Evolutionary conservation across 106 monocot genomes (phyloP).

Genomic region (Dendrobium officinale): DNA sequence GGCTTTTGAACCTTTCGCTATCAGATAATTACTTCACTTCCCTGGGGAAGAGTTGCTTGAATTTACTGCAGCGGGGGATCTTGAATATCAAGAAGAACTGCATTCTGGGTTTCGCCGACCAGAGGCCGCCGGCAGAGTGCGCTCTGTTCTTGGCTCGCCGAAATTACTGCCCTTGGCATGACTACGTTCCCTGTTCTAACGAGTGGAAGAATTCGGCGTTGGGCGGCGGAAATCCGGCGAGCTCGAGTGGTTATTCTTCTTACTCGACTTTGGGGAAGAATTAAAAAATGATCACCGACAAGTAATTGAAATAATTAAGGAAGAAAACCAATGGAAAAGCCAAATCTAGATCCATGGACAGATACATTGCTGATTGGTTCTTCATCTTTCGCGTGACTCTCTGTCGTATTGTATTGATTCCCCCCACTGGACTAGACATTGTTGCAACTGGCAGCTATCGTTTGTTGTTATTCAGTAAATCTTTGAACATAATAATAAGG

Average conservation of each 20-base stretch:
- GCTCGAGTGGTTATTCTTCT: too few species aligned
- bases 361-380: not conserved
- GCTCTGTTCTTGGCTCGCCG: slow-evolving; percentile 4
- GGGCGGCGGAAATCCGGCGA: not conserved
- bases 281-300: not conserved
- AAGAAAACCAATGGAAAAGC: not conserved
- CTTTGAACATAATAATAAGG: not conserved
- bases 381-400: not conserved
- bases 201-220: not conserved
- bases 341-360: not conserved
- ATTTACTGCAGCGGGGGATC: slow-evolving; percentile 15
- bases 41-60: slow-evolving; percentile 28
- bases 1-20: slow-evolving; percentile 40
- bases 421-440: not conserved
- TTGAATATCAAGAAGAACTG: slow-evolving; percentile 42
- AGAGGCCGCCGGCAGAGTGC: slow-evolving; percentile 44
- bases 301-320: not conserved
- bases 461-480: slow-evolving; percentile 2
- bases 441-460: not conserved
- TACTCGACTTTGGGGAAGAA: too few species aligned
- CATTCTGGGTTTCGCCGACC: slow-evolving; percentile 24
- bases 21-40: slow-evolving; percentile 60
- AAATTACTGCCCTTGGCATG: not conserved
- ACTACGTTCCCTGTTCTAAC: not conserved
- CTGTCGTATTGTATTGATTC: too few species aligned